Percentiles rank a stretch among this genome's conserved stretches.
phyloP scores from a whole-genome alignment of 2,329 filamentous ascomycete genomes.

The Cercospora sesami region DNA sequence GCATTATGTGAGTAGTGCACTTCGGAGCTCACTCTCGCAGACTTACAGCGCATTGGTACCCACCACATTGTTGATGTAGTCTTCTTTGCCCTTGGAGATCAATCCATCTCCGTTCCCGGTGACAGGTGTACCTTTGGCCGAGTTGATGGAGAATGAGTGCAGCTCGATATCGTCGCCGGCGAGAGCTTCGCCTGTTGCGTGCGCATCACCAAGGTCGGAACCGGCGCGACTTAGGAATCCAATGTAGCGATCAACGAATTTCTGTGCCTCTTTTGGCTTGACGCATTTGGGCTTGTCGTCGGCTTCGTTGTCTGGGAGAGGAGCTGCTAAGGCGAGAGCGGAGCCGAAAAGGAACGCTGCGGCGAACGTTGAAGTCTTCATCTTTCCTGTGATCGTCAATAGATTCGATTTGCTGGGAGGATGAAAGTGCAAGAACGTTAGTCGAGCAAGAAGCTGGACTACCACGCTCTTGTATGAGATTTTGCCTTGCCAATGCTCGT shows the following conservation, averaged over 20 bases:
- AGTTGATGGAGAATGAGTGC: conserved; percentile 10
- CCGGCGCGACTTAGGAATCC: conserved; percentile 3
- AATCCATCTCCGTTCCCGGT: not conserved
- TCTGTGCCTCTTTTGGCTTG: conserved; percentile 2
- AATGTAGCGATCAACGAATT: conserved; percentile 11
- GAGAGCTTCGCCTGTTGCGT: conserved; percentile 12
- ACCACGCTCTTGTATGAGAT: not conserved
- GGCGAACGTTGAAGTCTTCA: not conserved
- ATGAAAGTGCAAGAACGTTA: not conserved
- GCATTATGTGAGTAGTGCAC: not conserved
- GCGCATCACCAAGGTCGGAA: conserved; percentile 15
- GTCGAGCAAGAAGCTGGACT: not conserved
- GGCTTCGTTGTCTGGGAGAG: not conserved
- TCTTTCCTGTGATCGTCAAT: not conserved
- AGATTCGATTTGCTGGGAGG: no score
- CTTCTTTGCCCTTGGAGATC: conserved; percentile 12
- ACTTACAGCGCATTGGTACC: conserved; percentile 1
- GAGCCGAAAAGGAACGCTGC: not conserved
- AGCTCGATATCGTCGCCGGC: conserved; percentile 13
- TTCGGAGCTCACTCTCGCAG: not conserved
- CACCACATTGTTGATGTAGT: conserved; percentile 1
- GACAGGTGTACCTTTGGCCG: not conserved
- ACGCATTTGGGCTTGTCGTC: conserved; percentile 12
- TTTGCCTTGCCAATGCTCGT: not conserved
- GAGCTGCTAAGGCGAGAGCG: conserved; percentile 1